A percentile compares a stretch with the other conserved stretches of the same genome.
phyloP scores from a whole-genome alignment of 2,329 filamentous ascomycete genomes.

The Saccharata proteae region DNA sequence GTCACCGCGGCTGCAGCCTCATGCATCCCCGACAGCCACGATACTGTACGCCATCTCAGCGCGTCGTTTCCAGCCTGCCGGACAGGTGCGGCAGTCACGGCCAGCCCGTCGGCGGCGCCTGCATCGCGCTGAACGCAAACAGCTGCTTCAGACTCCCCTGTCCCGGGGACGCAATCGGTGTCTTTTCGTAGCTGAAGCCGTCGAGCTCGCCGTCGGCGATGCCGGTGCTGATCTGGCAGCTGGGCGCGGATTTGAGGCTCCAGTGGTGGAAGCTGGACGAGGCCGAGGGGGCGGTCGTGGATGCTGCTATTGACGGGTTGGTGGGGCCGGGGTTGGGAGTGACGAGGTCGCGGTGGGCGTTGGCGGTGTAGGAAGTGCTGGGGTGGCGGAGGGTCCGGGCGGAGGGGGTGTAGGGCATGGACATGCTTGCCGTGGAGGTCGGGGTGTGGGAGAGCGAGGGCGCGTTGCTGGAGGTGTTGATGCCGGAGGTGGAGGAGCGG shows the following conservation, averaged over 20 bases:
- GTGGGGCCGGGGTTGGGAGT: slow-evolving; percentile 19
- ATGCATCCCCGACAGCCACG: too few species aligned
- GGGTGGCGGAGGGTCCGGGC: slow-evolving; percentile 27
- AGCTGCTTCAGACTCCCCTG: slow-evolving; percentile 26
- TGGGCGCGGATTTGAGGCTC: slow-evolving; percentile 21
- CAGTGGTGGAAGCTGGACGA: slow-evolving; percentile 18
- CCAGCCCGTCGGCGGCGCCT: slow-evolving; percentile 8
- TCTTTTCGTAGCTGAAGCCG: slow-evolving; percentile 22
- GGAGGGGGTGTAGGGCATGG: slow-evolving; percentile 28
- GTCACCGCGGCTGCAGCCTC: too few species aligned
- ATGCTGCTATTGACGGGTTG: too few species aligned
- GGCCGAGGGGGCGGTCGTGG: slow-evolving; percentile 22
- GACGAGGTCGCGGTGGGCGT: slow-evolving; percentile 33
- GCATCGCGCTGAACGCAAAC: slow-evolving; percentile 15
- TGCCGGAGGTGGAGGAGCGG: slow-evolving; percentile 20
- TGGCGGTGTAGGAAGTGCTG: slow-evolving; percentile 25
- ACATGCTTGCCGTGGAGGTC: slow-evolving; percentile 32
- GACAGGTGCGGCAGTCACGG: too few species aligned
- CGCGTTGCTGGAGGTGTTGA: slow-evolving; percentile 22
- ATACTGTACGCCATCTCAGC: too few species aligned
- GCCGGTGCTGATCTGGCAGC: slow-evolving; percentile 21
- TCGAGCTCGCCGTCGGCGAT: slow-evolving; percentile 24
- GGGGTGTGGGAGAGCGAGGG: slow-evolving; percentile 37
- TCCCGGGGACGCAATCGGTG: slow-evolving; percentile 21
- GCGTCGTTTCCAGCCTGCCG: too few species aligned